A percentile compares a stretch with the other conserved stretches of the same genome.
These are phyloP conservation scores for Porpolomopsis calyptriformis DNA, from an alignment of 768 basidiomycete genomes.

Conservation along the genomic window DNA sequence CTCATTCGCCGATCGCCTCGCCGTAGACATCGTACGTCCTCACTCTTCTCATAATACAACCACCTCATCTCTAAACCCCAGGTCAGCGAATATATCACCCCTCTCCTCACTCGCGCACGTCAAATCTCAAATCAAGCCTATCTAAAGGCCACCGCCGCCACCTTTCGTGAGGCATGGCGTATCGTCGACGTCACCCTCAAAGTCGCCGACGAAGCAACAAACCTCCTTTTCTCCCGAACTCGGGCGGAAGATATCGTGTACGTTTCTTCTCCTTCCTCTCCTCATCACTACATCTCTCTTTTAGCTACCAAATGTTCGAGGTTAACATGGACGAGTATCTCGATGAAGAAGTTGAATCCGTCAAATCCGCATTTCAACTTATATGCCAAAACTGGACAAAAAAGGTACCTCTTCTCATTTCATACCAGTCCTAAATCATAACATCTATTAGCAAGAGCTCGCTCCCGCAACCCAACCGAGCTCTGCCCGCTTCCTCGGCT, in stretches of 20 bases:
- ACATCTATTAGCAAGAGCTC: slow-evolving; percentile 11
- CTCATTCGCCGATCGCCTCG: slow-evolving; percentile 74
- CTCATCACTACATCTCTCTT: slow-evolving; percentile 9
- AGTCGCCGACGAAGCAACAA: slow-evolving; percentile 35
- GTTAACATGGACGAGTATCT: slow-evolving; percentile 96
- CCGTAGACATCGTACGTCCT: slow-evolving; percentile 65
- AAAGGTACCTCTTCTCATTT: slow-evolving; percentile 35
- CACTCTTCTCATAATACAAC: slow-evolving; percentile 5
- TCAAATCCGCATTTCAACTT: slow-evolving; percentile 61
- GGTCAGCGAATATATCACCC: slow-evolving; percentile 80
- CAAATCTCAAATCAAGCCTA: slow-evolving; percentile 62
- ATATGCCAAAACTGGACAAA: slow-evolving; percentile 77
- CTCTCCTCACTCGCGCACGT: slow-evolving; percentile 68
- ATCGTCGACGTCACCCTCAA: slow-evolving; percentile 69
- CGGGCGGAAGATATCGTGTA: slow-evolving; percentile 79
- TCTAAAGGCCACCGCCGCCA: slow-evolving; percentile 79
- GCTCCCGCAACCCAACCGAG: slow-evolving; percentile 13
- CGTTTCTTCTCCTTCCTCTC: slow-evolving; percentile 21
- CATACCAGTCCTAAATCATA: background rate
- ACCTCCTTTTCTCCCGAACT: slow-evolving; percentile 33
- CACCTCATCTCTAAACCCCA: slow-evolving; percentile 19
- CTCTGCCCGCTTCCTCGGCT: slow-evolving; percentile 54
- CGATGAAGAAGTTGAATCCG: slow-evolving; percentile 80
- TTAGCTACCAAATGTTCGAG: slow-evolving; percentile 90
- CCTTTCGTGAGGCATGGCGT: slow-evolving; percentile 79